Percentiles rank a stretch among this genome's conserved stretches.
Conservation (phyloP, 2,329 filamentous ascomycete genomes). For the Pseudocercospora fijiensis region DNA sequence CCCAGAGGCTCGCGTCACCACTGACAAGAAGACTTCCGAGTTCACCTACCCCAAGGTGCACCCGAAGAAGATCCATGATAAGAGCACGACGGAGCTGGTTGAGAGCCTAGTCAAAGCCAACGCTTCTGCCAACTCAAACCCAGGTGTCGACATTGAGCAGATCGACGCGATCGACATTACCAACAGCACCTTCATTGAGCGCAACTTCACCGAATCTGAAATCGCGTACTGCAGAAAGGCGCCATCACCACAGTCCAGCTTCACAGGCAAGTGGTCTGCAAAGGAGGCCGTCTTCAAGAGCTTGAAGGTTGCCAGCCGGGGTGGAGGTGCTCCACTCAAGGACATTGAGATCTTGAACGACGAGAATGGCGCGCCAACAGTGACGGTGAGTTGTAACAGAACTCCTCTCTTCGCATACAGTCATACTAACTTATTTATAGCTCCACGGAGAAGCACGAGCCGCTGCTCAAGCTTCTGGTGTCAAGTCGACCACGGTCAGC, state of each 20-base stretch:
- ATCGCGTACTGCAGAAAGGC: slow-evolving; percentile 82
- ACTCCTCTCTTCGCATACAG: background rate
- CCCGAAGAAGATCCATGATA: slow-evolving; percentile 62
- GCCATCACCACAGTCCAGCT: slow-evolving; percentile 79
- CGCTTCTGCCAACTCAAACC: slow-evolving; percentile 62
- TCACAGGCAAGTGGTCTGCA: slow-evolving; percentile 92
- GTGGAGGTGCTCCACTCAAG: slow-evolving; percentile 83
- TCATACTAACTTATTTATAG: slow-evolving; percentile 49
- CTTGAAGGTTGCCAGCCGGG: slow-evolving; percentile 79
- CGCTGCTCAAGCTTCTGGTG: slow-evolving; percentile 80
- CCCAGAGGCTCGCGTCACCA: slow-evolving; percentile 79
- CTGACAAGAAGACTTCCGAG: slow-evolving; percentile 82
- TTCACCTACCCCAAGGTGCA: slow-evolving; percentile 71
- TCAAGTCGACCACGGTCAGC: slow-evolving; percentile 86
- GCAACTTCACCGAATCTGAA: slow-evolving; percentile 87
- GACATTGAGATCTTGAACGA: slow-evolving; percentile 91
- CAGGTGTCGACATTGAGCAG: slow-evolving; percentile 92
- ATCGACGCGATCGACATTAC: slow-evolving; percentile 84
- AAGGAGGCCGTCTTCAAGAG: slow-evolving; percentile 99
- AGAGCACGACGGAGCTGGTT: slow-evolving; percentile 71
- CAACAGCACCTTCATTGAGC: slow-evolving; percentile 89
- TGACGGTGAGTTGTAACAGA: slow-evolving; percentile 65
- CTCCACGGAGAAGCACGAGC: slow-evolving; percentile 80
- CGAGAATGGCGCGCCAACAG: slow-evolving; percentile 76
- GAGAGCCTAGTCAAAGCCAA: slow-evolving; percentile 70